Evolutionary conservation across 129 eudicot genomes (phyloP).

Genomic region (Ambrosia artemisiifolia): DNA sequence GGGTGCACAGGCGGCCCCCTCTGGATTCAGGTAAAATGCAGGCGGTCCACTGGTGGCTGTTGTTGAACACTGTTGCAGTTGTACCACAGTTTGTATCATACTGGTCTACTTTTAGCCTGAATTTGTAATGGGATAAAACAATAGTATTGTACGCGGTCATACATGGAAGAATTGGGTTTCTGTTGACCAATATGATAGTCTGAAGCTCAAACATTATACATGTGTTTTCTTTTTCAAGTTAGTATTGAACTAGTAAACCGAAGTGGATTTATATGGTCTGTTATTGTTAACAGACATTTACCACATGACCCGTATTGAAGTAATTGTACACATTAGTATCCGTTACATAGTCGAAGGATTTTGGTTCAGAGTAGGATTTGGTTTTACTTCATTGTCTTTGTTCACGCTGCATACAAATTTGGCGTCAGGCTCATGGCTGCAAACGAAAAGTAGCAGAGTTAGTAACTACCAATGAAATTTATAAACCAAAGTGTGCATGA

Average conservation of each 20-base stretch:
- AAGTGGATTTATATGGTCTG: too few relatives aligned
- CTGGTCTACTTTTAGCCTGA: slow-evolving; percentile 16
- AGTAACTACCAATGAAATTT: too few relatives aligned
- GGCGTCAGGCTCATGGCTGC: neutral
- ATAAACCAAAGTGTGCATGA: too few relatives aligned
- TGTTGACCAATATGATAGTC: slow-evolving; percentile 17
- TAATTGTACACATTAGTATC: too few relatives aligned
- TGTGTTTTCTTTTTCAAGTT: slow-evolving; percentile 8
- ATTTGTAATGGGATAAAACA: slow-evolving; percentile 9
- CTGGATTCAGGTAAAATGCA: slow-evolving; percentile 46
- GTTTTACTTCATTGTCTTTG: too few relatives aligned
- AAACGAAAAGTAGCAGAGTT: too few relatives aligned
- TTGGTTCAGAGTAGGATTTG: slow-evolving; percentile 52
- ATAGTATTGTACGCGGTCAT: slow-evolving; percentile 27
- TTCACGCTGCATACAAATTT: slow-evolving; percentile 22
- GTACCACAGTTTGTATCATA: neutral
- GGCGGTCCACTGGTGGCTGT: neutral
- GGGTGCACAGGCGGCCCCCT: slow-evolving; percentile 61
- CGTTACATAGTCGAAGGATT: neutral
- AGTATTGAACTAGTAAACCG: neutral
- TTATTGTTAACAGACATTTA: too few relatives aligned
- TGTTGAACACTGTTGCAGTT: slow-evolving; percentile 5
- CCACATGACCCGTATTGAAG: too few relatives aligned
- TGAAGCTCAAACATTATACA: slow-evolving; percentile 11
- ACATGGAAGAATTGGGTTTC: slow-evolving; percentile 5